A percentile compares a stretch with the other conserved stretches of the same genome.
Evolutionary conservation across 2,329 filamentous ascomycete genomes (phyloP).

Genomic region (Didymella pinodella): DNA sequence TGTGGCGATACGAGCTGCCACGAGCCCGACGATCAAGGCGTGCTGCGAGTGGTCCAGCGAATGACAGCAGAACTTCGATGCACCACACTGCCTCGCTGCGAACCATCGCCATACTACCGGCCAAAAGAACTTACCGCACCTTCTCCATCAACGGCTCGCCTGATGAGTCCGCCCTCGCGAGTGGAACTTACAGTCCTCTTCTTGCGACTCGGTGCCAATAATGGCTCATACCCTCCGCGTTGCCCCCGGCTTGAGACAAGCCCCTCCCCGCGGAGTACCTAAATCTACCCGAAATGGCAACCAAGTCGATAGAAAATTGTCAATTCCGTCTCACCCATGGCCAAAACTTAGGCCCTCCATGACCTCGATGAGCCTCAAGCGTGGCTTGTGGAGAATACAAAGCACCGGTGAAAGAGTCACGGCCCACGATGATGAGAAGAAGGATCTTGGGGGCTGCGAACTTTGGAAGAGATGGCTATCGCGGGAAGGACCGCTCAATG

Average conservation of each 20-base stretch:
- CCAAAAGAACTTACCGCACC: conserved; percentile 9
- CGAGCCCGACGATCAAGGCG: conserved; percentile 5
- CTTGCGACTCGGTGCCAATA: conserved; percentile 7
- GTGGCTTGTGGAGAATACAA: conserved; percentile 17
- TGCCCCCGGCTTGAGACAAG: conserved; percentile 16
- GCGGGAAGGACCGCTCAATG: not conserved
- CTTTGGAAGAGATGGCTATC: conserved; percentile 13
- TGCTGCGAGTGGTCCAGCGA: conserved; percentile 1
- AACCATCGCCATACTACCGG: conserved; percentile 20
- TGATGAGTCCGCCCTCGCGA: conserved; percentile 10
- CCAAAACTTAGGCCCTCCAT: conserved; percentile 8
- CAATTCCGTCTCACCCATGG: conserved; percentile 8
- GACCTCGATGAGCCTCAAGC: conserved; percentile 18
- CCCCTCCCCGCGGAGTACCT: conserved; percentile 9
- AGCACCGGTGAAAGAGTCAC: conserved; percentile 7
- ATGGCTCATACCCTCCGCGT: conserved; percentile 1
- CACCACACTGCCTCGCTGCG: conserved; percentile 17
- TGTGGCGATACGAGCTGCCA: conserved; percentile 8
- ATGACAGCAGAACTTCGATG: conserved; percentile 1
- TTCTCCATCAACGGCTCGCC: conserved; percentile 9
- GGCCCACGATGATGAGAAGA: conserved; percentile 11
- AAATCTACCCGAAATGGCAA: conserved; percentile 1
- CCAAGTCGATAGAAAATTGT: not conserved
- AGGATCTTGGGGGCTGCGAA: conserved; percentile 14
- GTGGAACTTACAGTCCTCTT: not conserved